Conservation (phyloP, 2,329 filamentous ascomycete species). For the Talaromyces sp. region DNA sequence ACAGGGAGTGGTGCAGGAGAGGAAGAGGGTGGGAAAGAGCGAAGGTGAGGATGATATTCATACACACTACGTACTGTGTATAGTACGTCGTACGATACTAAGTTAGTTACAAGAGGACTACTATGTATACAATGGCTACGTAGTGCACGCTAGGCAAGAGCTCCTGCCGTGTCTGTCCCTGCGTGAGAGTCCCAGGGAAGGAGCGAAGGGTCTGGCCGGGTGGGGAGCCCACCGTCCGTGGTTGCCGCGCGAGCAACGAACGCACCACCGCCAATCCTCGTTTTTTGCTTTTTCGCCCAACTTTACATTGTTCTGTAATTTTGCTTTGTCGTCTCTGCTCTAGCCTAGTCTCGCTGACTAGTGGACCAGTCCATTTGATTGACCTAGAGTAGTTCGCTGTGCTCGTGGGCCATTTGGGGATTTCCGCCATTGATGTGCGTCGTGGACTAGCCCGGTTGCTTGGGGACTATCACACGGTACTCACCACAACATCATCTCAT, state of each 20-base stretch:
- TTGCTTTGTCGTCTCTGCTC: not conserved
- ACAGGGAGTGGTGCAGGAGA: not conserved
- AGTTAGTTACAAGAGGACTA: too few species aligned
- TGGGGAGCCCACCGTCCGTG: not conserved
- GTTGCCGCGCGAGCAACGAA: constrained; percentile 10
- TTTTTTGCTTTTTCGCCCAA: not conserved
- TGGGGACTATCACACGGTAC: not conserved
- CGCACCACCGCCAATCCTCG: not conserved
- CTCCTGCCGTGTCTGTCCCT: not conserved
- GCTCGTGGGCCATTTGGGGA: constrained; percentile 6
- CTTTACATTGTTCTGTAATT: not conserved
- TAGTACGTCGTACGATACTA: not conserved
- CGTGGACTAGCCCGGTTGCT: not conserved
- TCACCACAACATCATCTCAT: not conserved
- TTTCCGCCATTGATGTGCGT: not conserved
- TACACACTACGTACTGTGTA: not conserved
- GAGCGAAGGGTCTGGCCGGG: constrained; percentile 13
- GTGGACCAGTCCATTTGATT: not conserved
- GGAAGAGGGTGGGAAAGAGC: constrained; percentile 4
- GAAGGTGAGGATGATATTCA: constrained; percentile 11
- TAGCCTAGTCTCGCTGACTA: not conserved
- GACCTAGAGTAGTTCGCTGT: not conserved
- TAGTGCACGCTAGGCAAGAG: not conserved
- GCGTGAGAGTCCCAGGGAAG: not conserved
- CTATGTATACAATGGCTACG: not conserved